Evolutionary conservation across 176 grass and related monocot genomes (phyloP).

Genomic region (Aechmea fasciata): DNA sequence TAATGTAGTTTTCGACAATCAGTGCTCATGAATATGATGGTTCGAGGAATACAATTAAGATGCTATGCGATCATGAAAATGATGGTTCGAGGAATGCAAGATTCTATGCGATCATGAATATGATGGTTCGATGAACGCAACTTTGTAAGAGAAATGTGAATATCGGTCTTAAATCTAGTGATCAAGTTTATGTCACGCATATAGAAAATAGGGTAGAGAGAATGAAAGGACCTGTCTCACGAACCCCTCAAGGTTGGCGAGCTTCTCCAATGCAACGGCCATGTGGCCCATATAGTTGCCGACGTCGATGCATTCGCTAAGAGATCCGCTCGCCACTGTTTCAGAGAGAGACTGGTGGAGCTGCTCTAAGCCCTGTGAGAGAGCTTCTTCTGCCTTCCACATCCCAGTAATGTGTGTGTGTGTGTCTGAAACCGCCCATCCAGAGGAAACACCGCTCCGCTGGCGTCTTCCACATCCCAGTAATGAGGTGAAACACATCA

Average conservation of each 20-base stretch:
- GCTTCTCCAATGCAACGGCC: constrained; percentile 70
- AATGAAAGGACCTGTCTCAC: constrained; percentile 56
- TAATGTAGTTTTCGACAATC: neutral
- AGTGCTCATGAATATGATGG: neutral
- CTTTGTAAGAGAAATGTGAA: too few relatives aligned
- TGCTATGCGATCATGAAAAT: neutral
- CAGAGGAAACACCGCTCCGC: constrained; percentile 80
- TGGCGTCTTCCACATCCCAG: constrained; percentile 53
- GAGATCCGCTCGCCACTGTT: constrained; percentile 41
- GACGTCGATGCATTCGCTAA: constrained; percentile 28
- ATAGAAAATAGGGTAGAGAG: neutral
- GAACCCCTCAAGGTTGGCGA: constrained; percentile 79
- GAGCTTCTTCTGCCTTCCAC: constrained; percentile 92
- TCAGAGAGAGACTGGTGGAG: constrained; percentile 62
- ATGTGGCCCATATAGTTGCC: constrained; percentile 69
- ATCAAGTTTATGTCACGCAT: too few relatives aligned
- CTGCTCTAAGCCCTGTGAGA: constrained; percentile 78
- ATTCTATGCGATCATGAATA: neutral
- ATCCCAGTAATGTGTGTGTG: too few relatives aligned
- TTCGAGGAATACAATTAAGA: too few relatives aligned
- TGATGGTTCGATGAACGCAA: too few relatives aligned
- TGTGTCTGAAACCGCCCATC: constrained; percentile 82
- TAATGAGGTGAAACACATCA: constrained; percentile 82
- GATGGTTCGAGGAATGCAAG: too few relatives aligned
- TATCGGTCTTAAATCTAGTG: too few relatives aligned